Conservation (phyloP, 805 yeast genomes). For the Saturnispora hagleri region DNA sequence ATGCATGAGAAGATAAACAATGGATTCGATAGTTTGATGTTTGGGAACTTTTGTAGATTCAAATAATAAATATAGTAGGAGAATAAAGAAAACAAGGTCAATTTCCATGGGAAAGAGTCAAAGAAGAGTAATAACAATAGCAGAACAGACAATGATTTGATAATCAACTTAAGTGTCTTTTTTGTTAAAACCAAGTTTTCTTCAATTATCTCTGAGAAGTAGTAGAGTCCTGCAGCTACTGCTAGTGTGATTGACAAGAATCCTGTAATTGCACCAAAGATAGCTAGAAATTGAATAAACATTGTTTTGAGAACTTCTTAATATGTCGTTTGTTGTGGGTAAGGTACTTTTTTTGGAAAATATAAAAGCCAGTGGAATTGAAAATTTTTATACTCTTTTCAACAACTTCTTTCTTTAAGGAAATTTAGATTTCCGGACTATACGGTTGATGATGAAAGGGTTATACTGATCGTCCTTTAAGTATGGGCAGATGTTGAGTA, state of each 20-base stretch:
- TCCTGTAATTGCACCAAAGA: slow-evolving; percentile 52
- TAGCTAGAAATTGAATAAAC: slow-evolving; percentile 52
- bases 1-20: slow-evolving; percentile 62
- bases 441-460: slow-evolving; percentile 9
- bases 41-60: slow-evolving; percentile 76
- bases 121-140: slow-evolving; percentile 47
- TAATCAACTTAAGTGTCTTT: slow-evolving; percentile 52
- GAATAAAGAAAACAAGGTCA: slow-evolving; percentile 56
- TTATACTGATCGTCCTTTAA: slow-evolving; percentile 5
- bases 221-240: slow-evolving; percentile 85
- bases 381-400: not conserved
- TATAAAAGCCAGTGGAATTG: not conserved
- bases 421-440: slow-evolving; percentile 6
- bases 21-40: slow-evolving; percentile 64
- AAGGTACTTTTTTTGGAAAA: not conserved
- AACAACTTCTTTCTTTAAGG: not conserved
- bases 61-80: slow-evolving; percentile 69
- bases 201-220: slow-evolving; percentile 85
- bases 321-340: not conserved
- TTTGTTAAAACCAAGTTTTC: slow-evolving; percentile 85
- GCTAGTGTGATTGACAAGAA: slow-evolving; percentile 50
- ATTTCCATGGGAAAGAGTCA: slow-evolving; percentile 71
- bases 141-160: slow-evolving; percentile 48
- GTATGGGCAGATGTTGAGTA: slow-evolving; percentile 7
- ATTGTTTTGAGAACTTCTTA: slow-evolving; percentile 23